A percentile compares a stretch with the other conserved stretches of the same genome.
Evolutionary conservation across 2,329 filamentous ascomycete species (phyloP).

Genomic region (Fusarium pseudoanthophilum): DNA sequence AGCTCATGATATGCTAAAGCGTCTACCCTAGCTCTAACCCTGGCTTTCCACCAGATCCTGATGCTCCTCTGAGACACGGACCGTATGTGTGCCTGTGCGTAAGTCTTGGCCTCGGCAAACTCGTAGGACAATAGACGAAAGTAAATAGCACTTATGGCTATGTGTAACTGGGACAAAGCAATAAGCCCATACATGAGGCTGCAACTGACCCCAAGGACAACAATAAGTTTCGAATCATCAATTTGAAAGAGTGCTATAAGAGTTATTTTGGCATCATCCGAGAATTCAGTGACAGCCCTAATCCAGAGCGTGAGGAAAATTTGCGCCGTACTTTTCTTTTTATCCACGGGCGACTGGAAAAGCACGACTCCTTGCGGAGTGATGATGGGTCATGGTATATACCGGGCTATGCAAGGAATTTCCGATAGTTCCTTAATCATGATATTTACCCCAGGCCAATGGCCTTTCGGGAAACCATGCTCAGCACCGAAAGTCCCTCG

Average conservation of each 20-base stretch:
- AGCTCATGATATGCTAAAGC: background rate
- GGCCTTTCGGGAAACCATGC: background rate
- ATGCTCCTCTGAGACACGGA: constrained; percentile 19
- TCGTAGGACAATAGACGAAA: background rate
- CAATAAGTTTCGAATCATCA: background rate
- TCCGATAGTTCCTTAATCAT: background rate
- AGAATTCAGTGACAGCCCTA: background rate
- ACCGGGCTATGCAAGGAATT: background rate
- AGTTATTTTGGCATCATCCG: background rate
- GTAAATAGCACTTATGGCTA: background rate
- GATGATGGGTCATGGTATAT: background rate
- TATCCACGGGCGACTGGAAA: background rate
- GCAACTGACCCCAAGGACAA: background rate
- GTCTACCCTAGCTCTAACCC: background rate
- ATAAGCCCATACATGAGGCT: background rate
- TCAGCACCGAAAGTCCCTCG: constrained; percentile 15
- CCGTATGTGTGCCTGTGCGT: constrained; percentile 10
- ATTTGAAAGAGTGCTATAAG: background rate
- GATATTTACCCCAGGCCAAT: background rate
- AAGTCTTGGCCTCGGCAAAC: constrained; percentile 8
- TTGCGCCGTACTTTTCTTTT: background rate
- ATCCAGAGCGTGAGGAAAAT: background rate
- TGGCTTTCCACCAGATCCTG: background rate
- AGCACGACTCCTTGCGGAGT: background rate
- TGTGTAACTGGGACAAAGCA: constrained; percentile 2